Percentiles rank a stretch among this genome's conserved stretches.
These are phyloP conservation scores for Lactarius vividus DNA, from an alignment of 768 basidiomycete genomes.

Conservation along the genomic window DNA sequence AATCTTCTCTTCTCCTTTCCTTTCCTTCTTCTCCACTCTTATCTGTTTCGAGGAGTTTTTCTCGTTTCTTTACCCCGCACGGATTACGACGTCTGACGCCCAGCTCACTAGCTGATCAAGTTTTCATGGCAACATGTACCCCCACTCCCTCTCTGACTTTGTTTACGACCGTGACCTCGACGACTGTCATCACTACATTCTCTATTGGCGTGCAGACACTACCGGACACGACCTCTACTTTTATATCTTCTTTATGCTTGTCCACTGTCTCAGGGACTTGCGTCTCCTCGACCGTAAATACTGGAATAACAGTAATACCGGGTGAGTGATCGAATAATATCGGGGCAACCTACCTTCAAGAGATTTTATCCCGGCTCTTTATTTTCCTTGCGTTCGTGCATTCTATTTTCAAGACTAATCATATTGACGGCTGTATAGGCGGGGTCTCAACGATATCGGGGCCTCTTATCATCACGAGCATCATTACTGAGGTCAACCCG, in stretches of 20 bases:
- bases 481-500: conserved; percentile 20
- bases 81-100: conserved; percentile 6
- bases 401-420: background rate
- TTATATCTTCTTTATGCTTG: conserved; percentile 13
- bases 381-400: background rate
- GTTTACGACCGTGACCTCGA: conserved; percentile 22
- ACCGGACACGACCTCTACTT: conserved; percentile 8
- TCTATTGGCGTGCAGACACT: conserved; percentile 20
- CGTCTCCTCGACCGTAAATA: background rate
- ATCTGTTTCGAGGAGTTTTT: background rate
- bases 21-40: background rate
- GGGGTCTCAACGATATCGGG: conserved; percentile 19
- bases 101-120: background rate
- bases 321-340: conserved; percentile 16
- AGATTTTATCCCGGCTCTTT: background rate
- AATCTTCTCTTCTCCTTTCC: background rate
- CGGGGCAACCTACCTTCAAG: background rate
- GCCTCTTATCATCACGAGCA: conserved; percentile 19
- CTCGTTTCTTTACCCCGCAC: background rate
- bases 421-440: conserved; percentile 14
- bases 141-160: conserved; percentile 21
- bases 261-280: conserved; percentile 9
- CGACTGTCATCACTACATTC: conserved; percentile 16
- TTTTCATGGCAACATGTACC: conserved; percentile 21
- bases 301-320: background rate